Base-by-base conservation (phyloP, 768 basidiomycete genomes). In the Suillus variegatus region DNA sequence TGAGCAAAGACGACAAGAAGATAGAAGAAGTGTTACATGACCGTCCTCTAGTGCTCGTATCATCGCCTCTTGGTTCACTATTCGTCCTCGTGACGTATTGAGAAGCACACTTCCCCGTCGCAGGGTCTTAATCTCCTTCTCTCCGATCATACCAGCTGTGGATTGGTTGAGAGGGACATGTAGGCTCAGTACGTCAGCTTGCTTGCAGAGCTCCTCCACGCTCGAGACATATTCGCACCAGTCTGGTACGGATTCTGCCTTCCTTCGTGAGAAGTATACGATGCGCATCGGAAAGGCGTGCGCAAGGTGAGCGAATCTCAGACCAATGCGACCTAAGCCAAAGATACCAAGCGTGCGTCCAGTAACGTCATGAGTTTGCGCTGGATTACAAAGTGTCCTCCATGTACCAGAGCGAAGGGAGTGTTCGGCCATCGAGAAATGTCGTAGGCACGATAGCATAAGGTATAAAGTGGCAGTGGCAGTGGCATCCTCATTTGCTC, bases 401-500 rank as follows among this genome's bases (percentile, higher is more conserved):
- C 88, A 91, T 67, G 80, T 81, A 18, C 82, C 75, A 3, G 78
- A 76, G 60, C 88, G 86, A 22, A 76, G 72, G 62, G 74, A 77
- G 52, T 75, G 75, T 76, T 93, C 92, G 16, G 84, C 83, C 64
- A 82, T 73, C 25, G 89, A 83, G 76, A 84, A 93, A 69, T 90
- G 88, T 40, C 91, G 86, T 49, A 91, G 71, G 46, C 88, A 83
- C 18, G 91, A 88, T 70, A 94, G 84, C 68, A 94, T 78, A 47
- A 94, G 85, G 73, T 90, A 93, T 36, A 93, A 76, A 1, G 89
- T 91, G 0, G 91, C 91, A 2, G 92, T 93, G 1, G 93, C 93
- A 4, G 93, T 94, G n/a, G 89, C 92, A 70, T 94, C 91, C 75
- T 94, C 89, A 54, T 94, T 93, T 7, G 92, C 91, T 32, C 88